Conservation (phyloP, 176 grass and related monocot species). For the Pontederia crassipes region DNA sequence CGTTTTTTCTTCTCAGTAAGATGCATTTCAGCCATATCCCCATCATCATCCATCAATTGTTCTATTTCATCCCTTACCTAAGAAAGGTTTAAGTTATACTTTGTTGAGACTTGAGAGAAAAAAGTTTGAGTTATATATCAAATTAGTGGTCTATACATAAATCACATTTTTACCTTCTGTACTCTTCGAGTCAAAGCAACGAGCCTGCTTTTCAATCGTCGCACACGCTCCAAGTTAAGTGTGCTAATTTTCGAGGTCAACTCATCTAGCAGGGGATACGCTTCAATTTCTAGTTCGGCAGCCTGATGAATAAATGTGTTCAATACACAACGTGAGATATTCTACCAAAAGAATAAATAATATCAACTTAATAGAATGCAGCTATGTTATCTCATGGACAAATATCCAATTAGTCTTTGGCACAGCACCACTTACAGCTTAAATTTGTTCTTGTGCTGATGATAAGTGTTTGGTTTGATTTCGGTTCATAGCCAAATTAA, state of each 20-base stretch:
- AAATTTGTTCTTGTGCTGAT: too few relatives aligned
- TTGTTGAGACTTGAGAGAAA: background rate
- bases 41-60: slow-evolving; percentile 95
- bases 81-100: background rate
- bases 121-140: background rate
- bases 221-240: slow-evolving; percentile 75
- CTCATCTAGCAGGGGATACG: slow-evolving; percentile 92
- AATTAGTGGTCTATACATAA: background rate
- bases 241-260: slow-evolving; percentile 93
- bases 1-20: slow-evolving; percentile 73
- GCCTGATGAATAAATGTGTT: slow-evolving; percentile 32
- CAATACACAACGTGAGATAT: background rate
- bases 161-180: slow-evolving; percentile 52
- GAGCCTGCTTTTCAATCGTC: slow-evolving; percentile 82
- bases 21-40: slow-evolving; percentile 99
- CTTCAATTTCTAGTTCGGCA: slow-evolving; percentile 86
- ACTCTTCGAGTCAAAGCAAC: slow-evolving; percentile 91
- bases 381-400: too few relatives aligned
- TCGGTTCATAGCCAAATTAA: too few relatives aligned
- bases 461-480: too few relatives aligned
- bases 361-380: too few relatives aligned
- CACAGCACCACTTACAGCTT: too few relatives aligned
- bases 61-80: slow-evolving; percentile 99
- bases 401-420: too few relatives aligned
- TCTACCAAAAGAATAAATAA: background rate